Base-by-base conservation (phyloP, 768 basidiomycete species). In the Pleurotus djamor region DNA sequence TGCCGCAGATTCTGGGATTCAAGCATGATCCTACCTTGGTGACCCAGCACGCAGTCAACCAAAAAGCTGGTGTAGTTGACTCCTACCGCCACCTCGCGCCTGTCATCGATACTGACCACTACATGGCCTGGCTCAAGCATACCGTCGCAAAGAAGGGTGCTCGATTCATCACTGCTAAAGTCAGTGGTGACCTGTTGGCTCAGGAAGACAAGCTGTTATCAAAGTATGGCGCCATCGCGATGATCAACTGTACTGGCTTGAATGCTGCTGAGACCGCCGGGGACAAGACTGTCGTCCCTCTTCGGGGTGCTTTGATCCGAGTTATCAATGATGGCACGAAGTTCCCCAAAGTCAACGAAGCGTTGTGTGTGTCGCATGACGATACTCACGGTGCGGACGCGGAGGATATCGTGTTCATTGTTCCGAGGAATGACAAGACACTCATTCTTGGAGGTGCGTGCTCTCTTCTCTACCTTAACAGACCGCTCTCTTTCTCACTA, bases 201-300 rank as follows among this genome's bases (percentile, higher is more conserved):
- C 59, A 65, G 32, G 71, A 72, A 57, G 64, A 65, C 33, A 56
- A 41, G 5, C 63, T 76, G 4, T 65, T 67, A 16, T 44, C 58
- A 1, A 60, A 67, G 48, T 76, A 67, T 62, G 57, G 52, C 21
- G 72, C 69, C 5, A 63, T 68, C 36, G 68, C 67, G 38, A 69
- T 77, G 59, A 68, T 78, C 52, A 72, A 78, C 60, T 71, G 70
- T 28, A 73, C 73, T 4, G 76, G 76, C 4, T 67, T 78, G 21
- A 65, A 67, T 4, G 67, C 69, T 8, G 57, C 62, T 9, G 65
- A 71, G 28, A 68, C 74, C 28, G 76, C 74, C 0, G 68, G 62
- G 6, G 76, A 78, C 63, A 48, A 63, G 36, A 69, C 67, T 4
- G 69, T 71, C 10, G 74, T 72, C 60, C 76, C 75, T 9, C 70